Evolutionary conservation across 2,329 filamentous ascomycete genomes (phyloP), one percentile per base, ranked within the genome.

Genomic region (Ciborinia camelliae): DNA sequence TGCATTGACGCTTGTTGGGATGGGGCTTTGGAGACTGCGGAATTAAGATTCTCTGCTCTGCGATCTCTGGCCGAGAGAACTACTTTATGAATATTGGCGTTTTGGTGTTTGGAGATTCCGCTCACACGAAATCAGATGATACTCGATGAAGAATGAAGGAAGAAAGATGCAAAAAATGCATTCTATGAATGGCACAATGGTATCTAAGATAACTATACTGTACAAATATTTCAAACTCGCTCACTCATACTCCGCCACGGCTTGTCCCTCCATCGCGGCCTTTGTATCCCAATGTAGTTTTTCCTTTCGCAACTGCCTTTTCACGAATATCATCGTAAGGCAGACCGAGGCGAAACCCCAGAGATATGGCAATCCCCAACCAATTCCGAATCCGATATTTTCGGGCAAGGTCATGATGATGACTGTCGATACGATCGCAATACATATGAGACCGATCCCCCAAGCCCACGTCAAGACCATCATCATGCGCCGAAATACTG

Each of bases 1-100:
- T 65, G 91, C 90, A 6, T 77, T 89, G 12, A 83, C 84, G 6
- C 78, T 93, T 59, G 84, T 86, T 6, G 90, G 86, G 74, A 81
- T 92, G 78, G 90, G 90, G 0, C 74, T 92, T 28, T 93, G 85
- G 81, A 72, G 75, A 62, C 66, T 76, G 39, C 69, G 75, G 60
- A 75, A 75, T 52, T 76, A 71, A 61, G n/a, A 14, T 12, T 8
- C 32, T 23, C 28, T 26, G 5, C 18, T 18, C 30, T 14, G 20
- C 15, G 12, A 39, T 30, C 4, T 37, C 8, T 41, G 23, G 23
- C 26, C 35, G 35, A 26, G 15, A 39, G 4, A 12, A 23, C n/a
- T n/a, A n/a, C n/a, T n/a, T 54, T 26, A 10, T 39, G 8, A 39
- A 32, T 18, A 43, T 45, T 35, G 54, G 54, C 28, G 39, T 58